Evolutionary conservation across 2,329 filamentous ascomycete species (phyloP), one percentile per base, ranked within the genome.

Genomic region (Aspergillus glaucus): DNA sequence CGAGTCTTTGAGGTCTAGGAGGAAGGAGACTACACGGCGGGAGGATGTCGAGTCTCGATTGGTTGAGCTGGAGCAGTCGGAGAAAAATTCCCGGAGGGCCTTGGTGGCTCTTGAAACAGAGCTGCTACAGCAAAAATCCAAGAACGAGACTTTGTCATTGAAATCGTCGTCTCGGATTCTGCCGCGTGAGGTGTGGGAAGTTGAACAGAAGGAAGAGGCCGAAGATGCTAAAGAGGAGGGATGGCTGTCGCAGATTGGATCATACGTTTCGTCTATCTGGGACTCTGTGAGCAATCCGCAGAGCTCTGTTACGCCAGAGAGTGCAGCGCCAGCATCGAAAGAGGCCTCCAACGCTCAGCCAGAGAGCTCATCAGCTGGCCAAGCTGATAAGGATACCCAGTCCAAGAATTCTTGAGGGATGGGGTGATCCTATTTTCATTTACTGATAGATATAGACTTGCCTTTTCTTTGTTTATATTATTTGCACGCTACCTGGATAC

Each of bases 21-120:
- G 79, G 50, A 86, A 86, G 61, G 81, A 82, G 52, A 77, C 70
- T 44, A 79, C 73, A 19, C 71, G 80, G 43, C 68, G 81, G 48
- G 80, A 84, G 48, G 79, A 81, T 51, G 78, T 86, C 3, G 73
- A 77, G 2, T 80, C 83, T 48, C 72, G 81, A 19, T 58, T 87
- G 10, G 74, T 75, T 40, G 77, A 79, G 50, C 62, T 86, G 2
- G 80, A 84, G 61, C 69, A 77, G 48, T 73, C 71, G 1, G 72
- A 75, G 49, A 68, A 65, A 47, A 60, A 66, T 7, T 61, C 68
- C 3, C 62, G 71, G 34, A 61, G 60, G 49, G 70, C 71, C 9
- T 55, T 76, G 37, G 62, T 72, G 7, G 65, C 70, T 9, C 51
- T 77, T 39, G 75, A 77, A 55, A 72, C 71, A 46, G 74, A 77